phyloP scores from a whole-genome alignment of 495 filamentous ascomycete genomes.

The Lasiosphaeriaceae sp. region DNA sequence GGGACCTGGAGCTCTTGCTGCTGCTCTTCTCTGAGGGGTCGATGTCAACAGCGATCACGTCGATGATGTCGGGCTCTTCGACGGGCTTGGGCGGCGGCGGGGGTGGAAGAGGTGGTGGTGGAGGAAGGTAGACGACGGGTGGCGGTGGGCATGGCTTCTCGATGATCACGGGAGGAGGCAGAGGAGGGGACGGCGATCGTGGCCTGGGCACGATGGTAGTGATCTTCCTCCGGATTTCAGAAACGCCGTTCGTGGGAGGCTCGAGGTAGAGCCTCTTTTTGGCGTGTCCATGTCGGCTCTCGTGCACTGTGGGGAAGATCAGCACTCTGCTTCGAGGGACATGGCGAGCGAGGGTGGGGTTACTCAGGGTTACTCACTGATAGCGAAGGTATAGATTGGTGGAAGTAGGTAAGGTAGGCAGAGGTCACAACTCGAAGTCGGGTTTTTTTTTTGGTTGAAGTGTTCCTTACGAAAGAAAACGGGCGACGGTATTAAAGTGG shows the following conservation, averaged over 20 bases:
- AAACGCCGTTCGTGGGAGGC: slow-evolving; percentile 34
- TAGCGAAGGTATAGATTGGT: too few species aligned
- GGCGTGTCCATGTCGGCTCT: not conserved
- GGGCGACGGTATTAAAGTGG: too few species aligned
- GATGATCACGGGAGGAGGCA: slow-evolving; percentile 28
- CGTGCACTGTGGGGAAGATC: slow-evolving; percentile 13
- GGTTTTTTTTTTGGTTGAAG: too few species aligned
- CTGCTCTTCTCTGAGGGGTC: slow-evolving; percentile 30
- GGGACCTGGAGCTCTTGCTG: slow-evolving; percentile 19
- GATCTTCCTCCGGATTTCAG: slow-evolving; percentile 35
- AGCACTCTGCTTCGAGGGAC: too few species aligned
- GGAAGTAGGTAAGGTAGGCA: not conserved
- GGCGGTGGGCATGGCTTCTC: slow-evolving; percentile 28
- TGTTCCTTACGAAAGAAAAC: too few species aligned
- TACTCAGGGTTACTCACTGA: not conserved
- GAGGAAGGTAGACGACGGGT: slow-evolving; percentile 19
- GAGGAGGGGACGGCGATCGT: slow-evolving; percentile 18
- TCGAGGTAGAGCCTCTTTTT: slow-evolving; percentile 48
- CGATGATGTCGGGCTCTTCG: slow-evolving; percentile 37
- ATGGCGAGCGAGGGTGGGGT: not conserved
- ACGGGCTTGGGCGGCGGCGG: slow-evolving; percentile 23
- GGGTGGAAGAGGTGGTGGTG: slow-evolving; percentile 25
- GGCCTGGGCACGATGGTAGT: slow-evolving; percentile 38
- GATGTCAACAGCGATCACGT: slow-evolving; percentile 51
- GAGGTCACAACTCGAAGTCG: too few species aligned